Evolutionary conservation across 352 stramenopile genomes (phyloP), one percentile per base, ranked within the genome.

Genomic region (Paralagenidium karlingii): DNA sequence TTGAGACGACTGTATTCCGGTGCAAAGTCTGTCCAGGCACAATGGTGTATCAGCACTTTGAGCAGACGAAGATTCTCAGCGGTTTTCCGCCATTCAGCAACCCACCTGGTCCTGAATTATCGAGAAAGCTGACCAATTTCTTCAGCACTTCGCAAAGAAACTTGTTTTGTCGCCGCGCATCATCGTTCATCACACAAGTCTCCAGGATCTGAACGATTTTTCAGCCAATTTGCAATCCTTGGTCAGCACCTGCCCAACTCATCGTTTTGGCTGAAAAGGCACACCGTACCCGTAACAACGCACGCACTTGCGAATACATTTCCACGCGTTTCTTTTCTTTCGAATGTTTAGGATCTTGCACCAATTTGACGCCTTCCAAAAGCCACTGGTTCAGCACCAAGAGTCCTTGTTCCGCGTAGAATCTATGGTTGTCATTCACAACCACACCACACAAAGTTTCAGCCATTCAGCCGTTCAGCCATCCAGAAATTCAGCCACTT

Each of bases 251-350:
- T 37, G 19, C 4, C 16, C 24, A 41, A 40, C 20, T 9, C 13
- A 18, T 8, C 22, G 38, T 9, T 40, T 19, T 8, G 21, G 15
- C 32, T 33, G 13, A 9, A 2, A 5, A 24, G 16, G n/a, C 29
- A 4, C 5, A 30, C 38, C 63, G 48, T 42, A 82, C 73, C 26
- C 66, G 68, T 32, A 84, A 44, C 20, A 88, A 37, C 13, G 74
- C 74, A 24, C 68, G 74, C 53, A 88, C 61, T 70, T 88, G 74
- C 24, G 74, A 77, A 29, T 63, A 82, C 66, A 84, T 69, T 40
- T 85, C 74, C 12, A 63, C 47, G 41, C 68, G 60, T 36, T 65
- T 64, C 61, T 81, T 84, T 51, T 85, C 66, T 32, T 68, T 68
- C 19, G 57, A 60, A 42, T 62, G 37, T 21, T 54, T 49, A 2